Evolutionary conservation across 2,329 filamentous ascomycete genomes (phyloP).

Genomic region (Ceratocystis eucalypticola): DNA sequence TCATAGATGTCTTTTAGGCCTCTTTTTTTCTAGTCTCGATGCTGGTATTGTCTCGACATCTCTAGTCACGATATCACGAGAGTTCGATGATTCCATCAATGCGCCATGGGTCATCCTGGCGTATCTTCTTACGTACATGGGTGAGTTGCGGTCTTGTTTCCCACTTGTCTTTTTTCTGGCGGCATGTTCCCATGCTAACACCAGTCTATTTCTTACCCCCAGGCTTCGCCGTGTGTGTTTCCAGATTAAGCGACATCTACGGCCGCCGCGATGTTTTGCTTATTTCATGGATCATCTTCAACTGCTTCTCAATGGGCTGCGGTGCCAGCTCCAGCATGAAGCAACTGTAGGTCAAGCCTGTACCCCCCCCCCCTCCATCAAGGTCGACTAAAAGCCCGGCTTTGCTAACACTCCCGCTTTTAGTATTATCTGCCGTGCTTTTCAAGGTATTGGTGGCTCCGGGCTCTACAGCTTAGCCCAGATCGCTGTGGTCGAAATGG

Average conservation of each 20-base stretch:
- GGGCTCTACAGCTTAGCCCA: constrained; percentile 48
- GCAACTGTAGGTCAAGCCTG: constrained; percentile 32
- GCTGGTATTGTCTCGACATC: constrained; percentile 46
- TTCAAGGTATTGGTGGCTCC: constrained; percentile 48
- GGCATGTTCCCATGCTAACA: background rate
- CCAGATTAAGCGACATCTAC: constrained; percentile 47
- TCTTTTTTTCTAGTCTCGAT: constrained; percentile 44
- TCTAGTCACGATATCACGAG: constrained; percentile 41
- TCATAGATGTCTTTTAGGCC: constrained; percentile 30
- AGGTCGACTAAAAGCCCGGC: background rate
- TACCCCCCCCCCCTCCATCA: background rate
- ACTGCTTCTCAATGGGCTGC: constrained; percentile 42
- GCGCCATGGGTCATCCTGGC: constrained; percentile 43
- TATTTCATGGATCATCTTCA: constrained; percentile 40
- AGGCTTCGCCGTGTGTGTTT: constrained; percentile 45
- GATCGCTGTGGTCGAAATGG: constrained; percentile 43
- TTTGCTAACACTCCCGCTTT: background rate
- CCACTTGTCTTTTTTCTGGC: background rate
- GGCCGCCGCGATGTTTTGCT: constrained; percentile 39
- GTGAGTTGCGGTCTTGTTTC: constrained; percentile 24
- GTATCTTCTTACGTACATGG: constrained; percentile 45
- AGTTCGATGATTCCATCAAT: constrained; percentile 38
- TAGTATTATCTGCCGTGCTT: constrained; percentile 44
- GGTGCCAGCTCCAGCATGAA: constrained; percentile 37
- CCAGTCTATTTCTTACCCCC: background rate